phyloP scores from a whole-genome alignment of 106 monocot species.

The Dendrobium catenatum region DNA sequence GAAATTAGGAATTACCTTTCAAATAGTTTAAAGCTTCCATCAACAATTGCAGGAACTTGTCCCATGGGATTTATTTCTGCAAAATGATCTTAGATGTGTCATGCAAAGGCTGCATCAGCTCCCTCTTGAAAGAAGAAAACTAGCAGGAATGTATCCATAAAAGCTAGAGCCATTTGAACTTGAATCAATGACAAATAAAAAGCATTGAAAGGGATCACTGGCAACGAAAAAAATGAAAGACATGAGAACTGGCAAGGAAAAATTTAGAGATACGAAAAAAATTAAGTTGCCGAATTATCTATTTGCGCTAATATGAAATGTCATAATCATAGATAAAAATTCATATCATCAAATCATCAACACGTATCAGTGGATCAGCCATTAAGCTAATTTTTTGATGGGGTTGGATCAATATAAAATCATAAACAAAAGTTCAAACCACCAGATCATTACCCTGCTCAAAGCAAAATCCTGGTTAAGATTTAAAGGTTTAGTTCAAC shows the following conservation, averaged over 20 bases:
- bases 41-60: constrained; percentile 80
- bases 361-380: not conserved
- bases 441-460: too few species aligned
- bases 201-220: not conserved
- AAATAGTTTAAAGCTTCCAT: constrained; percentile 79
- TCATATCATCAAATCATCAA: not conserved
- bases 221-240: not conserved
- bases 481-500: too few species aligned
- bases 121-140: not conserved
- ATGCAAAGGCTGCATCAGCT: not conserved
- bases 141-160: not conserved
- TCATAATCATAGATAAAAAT: not conserved
- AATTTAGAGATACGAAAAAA: not conserved
- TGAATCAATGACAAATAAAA: not conserved
- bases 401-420: not conserved
- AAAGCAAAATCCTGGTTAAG: too few species aligned
- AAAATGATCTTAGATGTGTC: constrained; percentile 1
- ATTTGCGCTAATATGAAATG: not conserved
- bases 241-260: not conserved
- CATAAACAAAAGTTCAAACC: not conserved
- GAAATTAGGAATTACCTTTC: constrained; percentile 60
- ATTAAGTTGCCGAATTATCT: not conserved
- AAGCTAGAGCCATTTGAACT: not conserved
- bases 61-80: constrained; percentile 96
- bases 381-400: not conserved